Base-by-base conservation (phyloP, 768 basidiomycete species). In the Psilocybe subaeruginosa region DNA sequence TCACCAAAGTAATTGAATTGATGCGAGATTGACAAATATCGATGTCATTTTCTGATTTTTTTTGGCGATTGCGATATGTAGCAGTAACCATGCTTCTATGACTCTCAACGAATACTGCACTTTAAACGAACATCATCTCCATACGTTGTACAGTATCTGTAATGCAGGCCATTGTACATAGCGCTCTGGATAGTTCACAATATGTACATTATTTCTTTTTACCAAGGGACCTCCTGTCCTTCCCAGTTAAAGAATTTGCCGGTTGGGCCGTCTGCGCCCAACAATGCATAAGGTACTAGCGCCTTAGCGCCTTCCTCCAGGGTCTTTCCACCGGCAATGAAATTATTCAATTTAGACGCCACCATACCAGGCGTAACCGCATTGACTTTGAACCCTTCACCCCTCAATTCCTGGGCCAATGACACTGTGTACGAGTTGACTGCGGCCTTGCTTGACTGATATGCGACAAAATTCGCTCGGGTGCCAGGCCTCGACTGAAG, bases 371-470 rank as follows among this genome's bases (percentile, higher is more conserved):
- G 89, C 0, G 85, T 86, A 3, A 89, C 73, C 1, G 80, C 76
- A 68, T 90, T 90, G 50, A 88, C 84, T 60, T 83, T 82, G 64
- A 90, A 85, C 19, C 70, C 70, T 58, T 79, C 75, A 16, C 70
- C 65, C 2, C 78, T 80, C 74, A 90, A 80, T 70, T 90, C 88
- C 14, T 84, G 80, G 1, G 89, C 86, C 17, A 91, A 75, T 1
- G 82, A 83, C 59, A 84, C 85, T 0, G 80, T 76, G 53, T 90
- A 83, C 43, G 82, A 82, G 49, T 87, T 85, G 0, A 84, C 85
- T 8, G 90, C 90, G 0, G 85, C 88, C 74, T 91, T 91, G 61
- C 85, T 87, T 2, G 88, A 85, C 66, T 90, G 90, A 68, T 90
- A 91, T 3, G 80, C 80, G 16, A 77, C 74, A 12, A 73, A 56